phyloP scores from a whole-genome alignment of 805 yeast species.

The Diddensiella transvaalensis region DNA sequence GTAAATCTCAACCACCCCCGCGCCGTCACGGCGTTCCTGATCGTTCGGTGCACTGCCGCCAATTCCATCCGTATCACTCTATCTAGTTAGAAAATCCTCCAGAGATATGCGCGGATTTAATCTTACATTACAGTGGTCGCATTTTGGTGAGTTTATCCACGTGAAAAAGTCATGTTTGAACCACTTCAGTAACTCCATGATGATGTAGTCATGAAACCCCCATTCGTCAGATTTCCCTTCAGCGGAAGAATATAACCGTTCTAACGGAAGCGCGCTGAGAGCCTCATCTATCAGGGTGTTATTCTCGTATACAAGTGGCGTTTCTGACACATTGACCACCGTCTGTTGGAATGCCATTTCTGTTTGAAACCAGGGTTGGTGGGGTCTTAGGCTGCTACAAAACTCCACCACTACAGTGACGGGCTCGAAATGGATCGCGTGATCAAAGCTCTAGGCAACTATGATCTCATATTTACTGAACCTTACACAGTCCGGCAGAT shows the following conservation, averaged over 20 bases:
- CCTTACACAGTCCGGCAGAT: not conserved
- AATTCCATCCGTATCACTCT: conserved; percentile 37
- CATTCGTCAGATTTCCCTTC: conserved; percentile 27
- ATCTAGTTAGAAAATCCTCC: not conserved
- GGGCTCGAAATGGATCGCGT: not conserved
- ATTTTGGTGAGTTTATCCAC: conserved; percentile 76
- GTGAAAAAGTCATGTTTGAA: conserved; percentile 75
- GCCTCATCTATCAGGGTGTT: conserved; percentile 50
- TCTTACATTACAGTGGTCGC: conserved; percentile 50
- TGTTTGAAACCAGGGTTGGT: too few relatives aligned
- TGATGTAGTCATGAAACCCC: conserved; percentile 55
- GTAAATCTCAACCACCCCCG: conserved; percentile 62
- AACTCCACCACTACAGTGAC: too few relatives aligned
- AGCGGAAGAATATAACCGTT: conserved; percentile 44
- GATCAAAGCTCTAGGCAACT: not conserved
- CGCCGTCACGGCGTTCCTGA: conserved; percentile 47
- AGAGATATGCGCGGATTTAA: not conserved
- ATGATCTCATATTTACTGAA: not conserved
- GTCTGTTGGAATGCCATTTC: conserved; percentile 14
- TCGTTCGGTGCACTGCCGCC: conserved; percentile 44
- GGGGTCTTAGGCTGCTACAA: too few relatives aligned
- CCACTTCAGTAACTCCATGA: conserved; percentile 56
- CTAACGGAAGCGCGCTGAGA: conserved; percentile 60
- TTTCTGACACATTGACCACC: conserved; percentile 14
- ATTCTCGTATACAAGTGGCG: conserved; percentile 41